Evolutionary conservation across 2,329 filamentous ascomycete genomes (phyloP), one percentile per base, ranked within the genome.

Genomic region (Didymella pinodella): DNA sequence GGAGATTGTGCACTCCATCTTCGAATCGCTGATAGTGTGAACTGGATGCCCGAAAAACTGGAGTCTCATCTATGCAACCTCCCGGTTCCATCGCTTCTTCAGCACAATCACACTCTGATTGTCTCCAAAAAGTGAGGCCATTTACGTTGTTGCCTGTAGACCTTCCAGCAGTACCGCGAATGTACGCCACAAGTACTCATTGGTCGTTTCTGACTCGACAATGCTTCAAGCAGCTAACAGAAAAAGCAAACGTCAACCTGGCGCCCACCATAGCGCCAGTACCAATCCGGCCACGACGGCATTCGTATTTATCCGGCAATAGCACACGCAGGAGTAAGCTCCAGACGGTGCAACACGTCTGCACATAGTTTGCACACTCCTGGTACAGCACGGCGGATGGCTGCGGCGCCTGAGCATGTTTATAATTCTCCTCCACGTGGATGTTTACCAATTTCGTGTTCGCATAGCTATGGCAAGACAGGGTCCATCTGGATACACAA

Each of bases 221-320:
- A 52, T 41, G 54, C 48, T 43, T 41, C 43, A 54, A 59, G 52
- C 58, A 57, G 51, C 44, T 50, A 44, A 47, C 31, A 54, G 36
- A 57, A 57, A 63, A 59, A 54, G 56, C 50, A 62, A 61, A 10
- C 0, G 25, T n/a, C 6, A 22, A 31, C 10, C 34, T 47, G 46
- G 32, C 40, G 32, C 41, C 50, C 31, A 41, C 32, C 46, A 41
- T 18, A 51, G 43, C 46, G 51, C 56, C 56, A 54, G 46, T 51
- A 50, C 56, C 11, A 10, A 50, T 54, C 10, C n/a, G 47, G 50
- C 25, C 47, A 54, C 32, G 36, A 25, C 50, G 22, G n/a, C 41
- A 49, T 34, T 50, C 16, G 46, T 34, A 47, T 50, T 59, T 50
- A 43, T 41, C 50, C 55, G 38, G 43, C 31, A 47, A 45, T 32